Conservation (phyloP, 768 basidiomycete genomes). For the Suillus plorans region DNA sequence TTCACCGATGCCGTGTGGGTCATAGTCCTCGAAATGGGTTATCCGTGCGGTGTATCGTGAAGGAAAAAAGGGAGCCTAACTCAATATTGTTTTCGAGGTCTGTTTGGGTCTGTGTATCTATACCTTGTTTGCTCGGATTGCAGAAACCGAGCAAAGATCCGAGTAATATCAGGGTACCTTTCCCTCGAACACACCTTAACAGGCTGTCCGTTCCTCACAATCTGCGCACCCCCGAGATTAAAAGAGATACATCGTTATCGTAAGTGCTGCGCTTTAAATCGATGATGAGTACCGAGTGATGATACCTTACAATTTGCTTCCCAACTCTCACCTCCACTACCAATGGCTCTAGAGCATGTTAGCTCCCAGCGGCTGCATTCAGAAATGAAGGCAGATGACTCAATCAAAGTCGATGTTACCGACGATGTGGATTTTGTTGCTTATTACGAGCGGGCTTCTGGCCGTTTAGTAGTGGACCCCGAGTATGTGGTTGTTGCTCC, state of each 20-base stretch:
- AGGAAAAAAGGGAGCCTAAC: too few species aligned
- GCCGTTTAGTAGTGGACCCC: slow-evolving; percentile 62
- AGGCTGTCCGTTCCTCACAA: background rate
- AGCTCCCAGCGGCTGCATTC: background rate
- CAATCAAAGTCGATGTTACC: background rate
- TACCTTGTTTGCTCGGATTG: too few species aligned
- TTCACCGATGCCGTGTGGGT: too few species aligned
- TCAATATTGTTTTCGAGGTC: too few species aligned
- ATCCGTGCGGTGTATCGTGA: too few species aligned
- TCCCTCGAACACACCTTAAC: too few species aligned
- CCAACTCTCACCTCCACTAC: background rate
- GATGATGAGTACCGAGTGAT: background rate
- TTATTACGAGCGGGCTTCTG: slow-evolving; percentile 56
- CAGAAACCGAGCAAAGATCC: too few species aligned
- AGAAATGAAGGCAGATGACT: background rate
- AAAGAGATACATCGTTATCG: background rate
- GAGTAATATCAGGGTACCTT: too few species aligned
- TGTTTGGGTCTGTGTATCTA: too few species aligned
- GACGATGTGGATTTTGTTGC: slow-evolving; percentile 33
- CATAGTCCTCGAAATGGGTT: too few species aligned
- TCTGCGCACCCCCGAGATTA: background rate
- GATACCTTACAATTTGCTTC: background rate
- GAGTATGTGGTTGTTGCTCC: slow-evolving; percentile 37
- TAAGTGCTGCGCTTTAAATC: background rate
- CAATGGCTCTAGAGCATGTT: background rate